Base-by-base conservation (phyloP, 2,329 filamentous ascomycete genomes). In the Alternaria novae-zelandiae region DNA sequence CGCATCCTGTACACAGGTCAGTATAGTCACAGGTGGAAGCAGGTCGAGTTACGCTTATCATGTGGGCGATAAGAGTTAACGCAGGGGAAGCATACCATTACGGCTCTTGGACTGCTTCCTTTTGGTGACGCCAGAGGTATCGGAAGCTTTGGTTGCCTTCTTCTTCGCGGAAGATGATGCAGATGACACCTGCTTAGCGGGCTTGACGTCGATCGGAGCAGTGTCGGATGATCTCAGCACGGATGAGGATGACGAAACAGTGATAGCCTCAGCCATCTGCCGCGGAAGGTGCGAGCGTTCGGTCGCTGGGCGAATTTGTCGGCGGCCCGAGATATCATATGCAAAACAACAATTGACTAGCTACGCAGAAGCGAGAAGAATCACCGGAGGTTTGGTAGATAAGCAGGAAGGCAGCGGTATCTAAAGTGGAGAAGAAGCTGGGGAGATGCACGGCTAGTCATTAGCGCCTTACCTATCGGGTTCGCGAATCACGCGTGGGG, bases 21-120 rank as follows among this genome's bases (percentile, higher is more conserved):
- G 63, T 54, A 57, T 10, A 11, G 54, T 23, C 17, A 43, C 44
- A 36, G 23, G 21, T 61, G 41, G 15, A 57, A 56, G 26, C 23
- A 26, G n/a, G 25, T 26, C 30, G 3, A 41, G 25, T 23, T 6
- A 49, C 15, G 43, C 17, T 26, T 9, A 12, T 57, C 20, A 9
- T 57, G 28, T 36, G 21, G 10, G n/a, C 28, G 62, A 63, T 65
- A 50, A 47, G 51, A 28, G 21, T 25, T 21, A n/a, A 53, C 10
- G 44, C 28, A 32, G 13, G 41, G 28, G 21, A 12, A 64, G 80
- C 85, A 72, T 87, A 91, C 90, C 90, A 83, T 92, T 91, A 70
- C 90, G 88, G 81, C 89, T 91, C 79, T 92, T 92, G 64, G 89
- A 90, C 80, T 91, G 90, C 75, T 91, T 92, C 28, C 88, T 87